Base-by-base conservation (phyloP, 805 yeast species). In the Debaryomyces tyrocola region DNA sequence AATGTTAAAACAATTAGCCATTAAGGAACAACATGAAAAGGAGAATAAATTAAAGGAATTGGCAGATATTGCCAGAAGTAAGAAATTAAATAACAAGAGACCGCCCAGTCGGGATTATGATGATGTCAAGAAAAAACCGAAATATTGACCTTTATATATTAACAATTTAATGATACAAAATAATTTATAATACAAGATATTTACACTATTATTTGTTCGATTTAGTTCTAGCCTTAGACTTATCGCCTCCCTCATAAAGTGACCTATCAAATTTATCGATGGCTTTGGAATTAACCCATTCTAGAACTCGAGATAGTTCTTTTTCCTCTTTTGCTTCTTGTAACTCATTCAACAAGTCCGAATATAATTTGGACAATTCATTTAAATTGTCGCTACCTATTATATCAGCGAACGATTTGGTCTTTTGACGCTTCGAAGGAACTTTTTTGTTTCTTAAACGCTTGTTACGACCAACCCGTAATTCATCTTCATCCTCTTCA, bases 201-300 rank as follows among this genome's bases (percentile, higher is more conserved):
- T 15, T 43, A 42, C 29, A 29, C 18, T 29, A 41, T 17, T 33
- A 12, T 20, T 20, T 21, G 21, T 17, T 24, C 37, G 24, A 9
- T 12, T 28, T 18, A 24, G 28, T 20, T 36, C 33, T 54, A n/a
- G 51, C 40, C 53, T 62, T 64, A 10, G 50, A 46, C 48, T 55
- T 62, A 48, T 69, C 75, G 4, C 75, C 78, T 12, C 87, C 87
- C 12, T 81, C 86, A 50, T 79, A 83, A 48, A 83, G 80, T 0
- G 76, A 64, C 48, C 73, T 71, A 4, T 82, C 87, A 12, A 72
- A 63, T 35, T 62, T 59, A 10, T 80, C 84, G 12, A 75, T 52
- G 1, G 88, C 87, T 14, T 73, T 64, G 7, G 81, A 73, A 55
- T 84, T 84, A 20, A 81, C 82, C 88, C 89, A 84, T 46, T 79